Evolutionary conservation across 1,284 basidiomycete species (phyloP), one percentile per base, ranked within the genome.

Genomic region (Ceratorhiza oryzae-sativae): DNA sequence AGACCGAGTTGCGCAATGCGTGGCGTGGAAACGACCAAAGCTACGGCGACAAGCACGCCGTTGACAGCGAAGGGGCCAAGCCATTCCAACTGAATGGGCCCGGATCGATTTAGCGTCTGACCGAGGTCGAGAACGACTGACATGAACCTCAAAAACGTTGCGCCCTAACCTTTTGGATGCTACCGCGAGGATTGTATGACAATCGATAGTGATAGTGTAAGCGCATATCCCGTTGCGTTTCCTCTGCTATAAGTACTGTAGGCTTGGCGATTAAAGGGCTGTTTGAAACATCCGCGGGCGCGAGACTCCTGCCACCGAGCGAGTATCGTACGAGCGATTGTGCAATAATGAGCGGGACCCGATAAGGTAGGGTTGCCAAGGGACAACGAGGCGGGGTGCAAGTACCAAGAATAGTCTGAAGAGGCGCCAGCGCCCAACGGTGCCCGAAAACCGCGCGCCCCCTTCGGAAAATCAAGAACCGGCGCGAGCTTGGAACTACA

Each of bases 181-280:
- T 4, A 30, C 25, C 3, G 30, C 42, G 42, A 53, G 27, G 12
- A 30, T 30, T 53, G 12, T 13, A 27, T 53, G 49, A n/a, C 25
- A 53, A 30, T 27, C 49, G 30, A 53, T 30, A 1, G 27, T 1
- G 49, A 30, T 15, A 27, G 30, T 27, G 30, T 27, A 53, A 10
- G 13, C 48, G n/a, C n/a, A 3, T 49, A 9, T 30, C 27, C 10
- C 25, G 9, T 30, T 53, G 49, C 42, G n/a, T 30, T 53, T 53
- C 4, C 49, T 58, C 55, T 12, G 39, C 15, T 4, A 56, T 34
- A 56, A 56, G 53, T 30, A 58, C 18, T 12, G 55, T 58, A 39
- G 55, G 55, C 55, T 58, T 58, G 55, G 55, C 30, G 34, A 58
- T 58, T 20, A n/a, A 32, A 58, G 55, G 55, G 49, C 20, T 30